Evolutionary conservation across 2,329 filamentous ascomycete species (phyloP).

Genomic region (Alternaria angustiovoidea): DNA sequence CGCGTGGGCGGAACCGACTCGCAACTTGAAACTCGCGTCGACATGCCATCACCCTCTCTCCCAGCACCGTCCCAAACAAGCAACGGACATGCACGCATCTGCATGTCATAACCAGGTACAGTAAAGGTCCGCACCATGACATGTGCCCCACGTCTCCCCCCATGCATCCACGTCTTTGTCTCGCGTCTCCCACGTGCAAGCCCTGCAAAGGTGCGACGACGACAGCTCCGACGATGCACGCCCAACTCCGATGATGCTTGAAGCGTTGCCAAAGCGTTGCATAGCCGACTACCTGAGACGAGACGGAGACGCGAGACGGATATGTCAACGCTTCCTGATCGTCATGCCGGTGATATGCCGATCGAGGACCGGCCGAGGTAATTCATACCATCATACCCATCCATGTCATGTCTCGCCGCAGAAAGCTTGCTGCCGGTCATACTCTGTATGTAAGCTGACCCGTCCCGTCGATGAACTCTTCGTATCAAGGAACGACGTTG

Average conservation of each 20-base stretch:
- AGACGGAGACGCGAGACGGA: neutral
- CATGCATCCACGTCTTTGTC: neutral
- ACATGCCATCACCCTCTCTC: neutral
- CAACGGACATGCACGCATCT: neutral
- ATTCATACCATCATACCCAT: neutral
- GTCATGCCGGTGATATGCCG: slow-evolving; percentile 6
- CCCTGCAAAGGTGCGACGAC: neutral
- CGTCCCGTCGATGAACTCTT: neutral
- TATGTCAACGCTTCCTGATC: neutral
- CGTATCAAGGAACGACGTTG: neutral
- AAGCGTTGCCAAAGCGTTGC: neutral
- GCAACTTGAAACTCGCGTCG: neutral
- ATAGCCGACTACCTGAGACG: neutral
- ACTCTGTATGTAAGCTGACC: neutral
- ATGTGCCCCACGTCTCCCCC: neutral
- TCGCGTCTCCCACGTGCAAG: neutral
- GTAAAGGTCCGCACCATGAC: neutral
- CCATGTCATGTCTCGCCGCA: neutral
- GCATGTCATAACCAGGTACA: neutral
- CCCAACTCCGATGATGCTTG: neutral
- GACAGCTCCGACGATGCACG: neutral
- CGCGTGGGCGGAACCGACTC: neutral
- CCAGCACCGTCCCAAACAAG: neutral
- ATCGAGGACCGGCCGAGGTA: slow-evolving; percentile 1
- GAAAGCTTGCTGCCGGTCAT: neutral